These are phyloP conservation scores for Fusarium sp. DNA, from an alignment of 2,329 filamentous ascomycete species.

Conservation along the genomic window DNA sequence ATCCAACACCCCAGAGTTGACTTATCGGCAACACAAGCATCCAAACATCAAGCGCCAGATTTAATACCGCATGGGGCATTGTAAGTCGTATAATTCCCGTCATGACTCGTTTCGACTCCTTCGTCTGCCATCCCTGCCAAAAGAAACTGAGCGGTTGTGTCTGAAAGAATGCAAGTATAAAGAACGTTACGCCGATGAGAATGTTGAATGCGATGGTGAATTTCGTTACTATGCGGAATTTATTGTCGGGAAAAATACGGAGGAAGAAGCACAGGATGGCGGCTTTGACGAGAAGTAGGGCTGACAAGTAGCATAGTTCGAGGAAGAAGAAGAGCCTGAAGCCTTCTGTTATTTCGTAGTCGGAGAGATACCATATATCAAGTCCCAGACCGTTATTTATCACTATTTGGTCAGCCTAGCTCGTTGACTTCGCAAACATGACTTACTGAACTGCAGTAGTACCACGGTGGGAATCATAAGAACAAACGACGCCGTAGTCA, in stretches of 20 bases:
- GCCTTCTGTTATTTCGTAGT: background rate
- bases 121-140: slow-evolving; percentile 23
- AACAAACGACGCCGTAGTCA: background rate
- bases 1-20: slow-evolving; percentile 17
- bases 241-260: slow-evolving; percentile 11
- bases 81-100: background rate
- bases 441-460: slow-evolving; percentile 5
- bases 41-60: slow-evolving; percentile 21
- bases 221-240: slow-evolving; percentile 14
- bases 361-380: slow-evolving; percentile 21
- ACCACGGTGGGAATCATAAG: background rate
- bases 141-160: slow-evolving; percentile 1
- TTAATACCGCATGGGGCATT: slow-evolving; percentile 5
- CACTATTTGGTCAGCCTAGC: background rate
- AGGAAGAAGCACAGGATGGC: slow-evolving; percentile 23
- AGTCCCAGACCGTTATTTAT: slow-evolving; percentile 8
- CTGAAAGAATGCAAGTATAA: slow-evolving; percentile 4
- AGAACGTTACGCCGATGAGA: background rate
- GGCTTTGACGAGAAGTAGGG: background rate
- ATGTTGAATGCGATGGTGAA: background rate
- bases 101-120: background rate
- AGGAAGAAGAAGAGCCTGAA: slow-evolving; percentile 8
- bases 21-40: slow-evolving; percentile 24
- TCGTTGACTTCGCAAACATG: rapidly evolving
- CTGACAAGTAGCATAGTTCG: background rate